A percentile compares a stretch with the other conserved stretches of the same genome.
Evolutionary conservation across 257 asterid genomes (phyloP).

Genomic region (Perilla frutescens): DNA sequence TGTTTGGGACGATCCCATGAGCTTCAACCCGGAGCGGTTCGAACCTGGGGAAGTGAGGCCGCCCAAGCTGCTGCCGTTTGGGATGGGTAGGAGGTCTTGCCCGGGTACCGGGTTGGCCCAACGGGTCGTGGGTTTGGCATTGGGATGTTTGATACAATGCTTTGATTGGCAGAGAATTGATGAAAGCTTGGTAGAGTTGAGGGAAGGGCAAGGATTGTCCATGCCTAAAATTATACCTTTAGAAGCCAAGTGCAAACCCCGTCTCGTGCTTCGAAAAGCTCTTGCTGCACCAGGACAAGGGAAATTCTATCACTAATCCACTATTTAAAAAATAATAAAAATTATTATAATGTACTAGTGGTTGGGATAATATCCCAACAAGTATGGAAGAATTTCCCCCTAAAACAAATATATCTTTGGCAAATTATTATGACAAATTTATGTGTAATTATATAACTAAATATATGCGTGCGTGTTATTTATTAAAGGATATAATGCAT

Average conservation of each 20-base stretch:
- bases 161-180: conserved; percentile 34
- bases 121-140: conserved; percentile 31
- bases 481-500: too few species aligned
- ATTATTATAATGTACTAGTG: too few species aligned
- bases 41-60: conserved; percentile 9
- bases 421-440: too few species aligned
- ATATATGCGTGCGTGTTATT: too few species aligned
- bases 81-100: conserved; percentile 46
- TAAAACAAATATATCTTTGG: too few species aligned
- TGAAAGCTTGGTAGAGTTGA: conserved; percentile 28
- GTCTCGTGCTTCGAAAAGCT: too few species aligned
- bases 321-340: too few species aligned
- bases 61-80: conserved; percentile 35
- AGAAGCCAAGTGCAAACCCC: conserved; percentile 34
- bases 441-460: too few species aligned
- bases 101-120: conserved; percentile 42
- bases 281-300: too few species aligned
- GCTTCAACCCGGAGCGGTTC: conserved; percentile 46
- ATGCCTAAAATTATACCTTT: conserved; percentile 41
- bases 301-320: too few species aligned
- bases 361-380: too few species aligned
- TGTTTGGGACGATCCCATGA: conserved; percentile 34
- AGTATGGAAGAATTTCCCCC: too few species aligned
- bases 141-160: conserved; percentile 42
- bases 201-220: conserved; percentile 36